Evolutionary conservation across 2,329 filamentous ascomycete genomes (phyloP).

Genomic region (Phyllosticta citribraziliensis): DNA sequence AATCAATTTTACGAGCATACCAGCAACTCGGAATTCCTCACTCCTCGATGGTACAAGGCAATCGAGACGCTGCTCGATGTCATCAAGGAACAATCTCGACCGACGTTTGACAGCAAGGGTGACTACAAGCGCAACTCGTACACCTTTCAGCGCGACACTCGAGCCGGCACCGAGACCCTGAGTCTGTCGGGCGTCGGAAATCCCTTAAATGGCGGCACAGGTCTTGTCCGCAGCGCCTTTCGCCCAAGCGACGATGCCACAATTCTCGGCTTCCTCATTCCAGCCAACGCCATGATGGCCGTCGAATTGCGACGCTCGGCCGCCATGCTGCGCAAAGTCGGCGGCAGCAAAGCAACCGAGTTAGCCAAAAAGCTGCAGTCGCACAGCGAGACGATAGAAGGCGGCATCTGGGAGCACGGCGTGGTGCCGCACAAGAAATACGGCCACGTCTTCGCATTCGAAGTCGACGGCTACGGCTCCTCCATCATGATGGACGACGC

Average conservation of each 20-base stretch:
- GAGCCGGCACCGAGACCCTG: slow-evolving; percentile 80
- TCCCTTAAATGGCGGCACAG: slow-evolving; percentile 73
- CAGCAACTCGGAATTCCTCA: slow-evolving; percentile 67
- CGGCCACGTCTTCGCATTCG: slow-evolving; percentile 74
- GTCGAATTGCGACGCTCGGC: slow-evolving; percentile 73
- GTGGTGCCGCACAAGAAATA: slow-evolving; percentile 66
- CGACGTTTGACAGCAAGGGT: slow-evolving; percentile 68
- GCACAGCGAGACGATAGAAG: slow-evolving; percentile 56
- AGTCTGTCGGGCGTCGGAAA: slow-evolving; percentile 79
- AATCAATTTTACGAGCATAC: slow-evolving; percentile 84
- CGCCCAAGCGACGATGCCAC: slow-evolving; percentile 91
- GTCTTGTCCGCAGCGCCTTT: slow-evolving; percentile 83
- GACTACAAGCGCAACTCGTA: slow-evolving; percentile 65
- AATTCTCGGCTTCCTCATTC: slow-evolving; percentile 89
- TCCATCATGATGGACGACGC: slow-evolving; percentile 82
- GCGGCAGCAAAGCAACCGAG: slow-evolving; percentile 34
- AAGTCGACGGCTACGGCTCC: slow-evolving; percentile 80
- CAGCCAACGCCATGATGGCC: slow-evolving; percentile 91
- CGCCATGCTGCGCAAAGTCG: slow-evolving; percentile 53
- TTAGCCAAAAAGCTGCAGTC: slow-evolving; percentile 41
- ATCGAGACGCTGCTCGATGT: slow-evolving; percentile 64
- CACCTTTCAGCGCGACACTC: slow-evolving; percentile 75
- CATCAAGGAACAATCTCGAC: slow-evolving; percentile 65
- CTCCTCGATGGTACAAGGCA: slow-evolving; percentile 66
- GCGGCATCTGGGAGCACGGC: slow-evolving; percentile 77